Evolutionary conservation across 495 filamentous ascomycete genomes (phyloP).

Genomic region (Daldinia loculata): DNA sequence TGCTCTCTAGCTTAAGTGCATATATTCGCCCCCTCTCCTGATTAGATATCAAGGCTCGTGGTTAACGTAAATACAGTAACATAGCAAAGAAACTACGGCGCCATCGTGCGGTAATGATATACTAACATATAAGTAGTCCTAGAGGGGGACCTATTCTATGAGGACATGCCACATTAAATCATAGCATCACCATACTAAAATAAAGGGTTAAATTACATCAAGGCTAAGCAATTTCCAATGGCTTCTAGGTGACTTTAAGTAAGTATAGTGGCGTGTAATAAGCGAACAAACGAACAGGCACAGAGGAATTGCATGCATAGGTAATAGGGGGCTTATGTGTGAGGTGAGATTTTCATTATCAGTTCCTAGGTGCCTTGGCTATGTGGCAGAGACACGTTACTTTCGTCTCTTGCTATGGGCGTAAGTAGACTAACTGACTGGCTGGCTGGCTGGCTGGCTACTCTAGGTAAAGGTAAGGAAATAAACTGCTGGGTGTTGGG

Average conservation of each 20-base stretch:
- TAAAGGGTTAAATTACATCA: too few relatives aligned
- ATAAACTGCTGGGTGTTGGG: neutral
- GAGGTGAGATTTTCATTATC: neutral
- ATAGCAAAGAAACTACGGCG: neutral
- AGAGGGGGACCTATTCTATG: neutral
- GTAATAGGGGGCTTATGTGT: neutral
- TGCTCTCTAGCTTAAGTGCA: neutral
- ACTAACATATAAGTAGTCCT: neutral
- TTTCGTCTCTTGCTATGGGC: neutral
- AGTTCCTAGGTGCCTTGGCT: neutral
- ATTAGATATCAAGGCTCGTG: too few relatives aligned
- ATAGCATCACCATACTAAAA: too few relatives aligned
- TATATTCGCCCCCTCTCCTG: too few relatives aligned
- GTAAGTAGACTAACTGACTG: neutral
- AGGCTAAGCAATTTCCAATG: too few relatives aligned
- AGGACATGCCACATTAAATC: too few relatives aligned
- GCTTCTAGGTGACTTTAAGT: too few relatives aligned
- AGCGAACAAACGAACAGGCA: too few relatives aligned
- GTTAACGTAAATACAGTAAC: neutral
- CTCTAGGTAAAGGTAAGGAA: neutral
- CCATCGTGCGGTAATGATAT: neutral
- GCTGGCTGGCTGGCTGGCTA: neutral
- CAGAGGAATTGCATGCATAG: neutral
- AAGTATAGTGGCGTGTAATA: too few relatives aligned
- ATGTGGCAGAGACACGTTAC: neutral